phyloP scores from a whole-genome alignment of 176 grass and related monocot genomes.

The Dactylis glomerata region DNA sequence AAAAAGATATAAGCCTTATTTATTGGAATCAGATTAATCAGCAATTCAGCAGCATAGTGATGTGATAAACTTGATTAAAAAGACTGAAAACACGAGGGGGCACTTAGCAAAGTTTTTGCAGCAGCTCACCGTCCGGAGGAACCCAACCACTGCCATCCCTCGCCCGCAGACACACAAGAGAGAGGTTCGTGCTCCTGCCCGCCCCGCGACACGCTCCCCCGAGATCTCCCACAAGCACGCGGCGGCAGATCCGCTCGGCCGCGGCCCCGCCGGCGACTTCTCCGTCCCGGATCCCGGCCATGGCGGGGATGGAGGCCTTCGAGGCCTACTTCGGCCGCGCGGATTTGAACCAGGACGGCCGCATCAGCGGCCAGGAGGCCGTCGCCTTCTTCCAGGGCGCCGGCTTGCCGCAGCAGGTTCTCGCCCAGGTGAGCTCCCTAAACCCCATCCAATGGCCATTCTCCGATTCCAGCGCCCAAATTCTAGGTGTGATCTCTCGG shows the following conservation, averaged over 20 bases:
- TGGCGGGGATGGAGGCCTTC: conserved; percentile 72
- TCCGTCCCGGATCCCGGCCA: conserved; percentile 26
- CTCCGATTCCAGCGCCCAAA: neutral
- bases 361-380: conserved; percentile 90
- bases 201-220: conserved; percentile 40
- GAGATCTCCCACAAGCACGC: conserved; percentile 43
- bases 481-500: conserved; percentile 17
- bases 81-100: neutral
- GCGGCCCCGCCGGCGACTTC: conserved; percentile 5
- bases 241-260: conserved; percentile 29
- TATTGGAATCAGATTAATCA: too few species aligned
- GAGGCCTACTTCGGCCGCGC: conserved; percentile 91
- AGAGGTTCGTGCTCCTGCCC: conserved; percentile 9
- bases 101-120: conserved; percentile 5
- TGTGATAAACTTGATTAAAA: neutral
- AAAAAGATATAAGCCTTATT: too few species aligned
- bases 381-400: conserved; percentile 92
- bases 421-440: conserved; percentile 63
- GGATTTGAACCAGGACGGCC: conserved; percentile 95
- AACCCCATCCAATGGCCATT: neutral
- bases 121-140: neutral
- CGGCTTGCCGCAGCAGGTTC: conserved; percentile 75
- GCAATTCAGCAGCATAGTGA: neutral
- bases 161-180: conserved; percentile 12
- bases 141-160: conserved; percentile 38